Percentiles rank a stretch among this genome's conserved stretches.
Conservation (phyloP, 116 monocot genomes). For the Papilionanthe hybrid region DNA sequence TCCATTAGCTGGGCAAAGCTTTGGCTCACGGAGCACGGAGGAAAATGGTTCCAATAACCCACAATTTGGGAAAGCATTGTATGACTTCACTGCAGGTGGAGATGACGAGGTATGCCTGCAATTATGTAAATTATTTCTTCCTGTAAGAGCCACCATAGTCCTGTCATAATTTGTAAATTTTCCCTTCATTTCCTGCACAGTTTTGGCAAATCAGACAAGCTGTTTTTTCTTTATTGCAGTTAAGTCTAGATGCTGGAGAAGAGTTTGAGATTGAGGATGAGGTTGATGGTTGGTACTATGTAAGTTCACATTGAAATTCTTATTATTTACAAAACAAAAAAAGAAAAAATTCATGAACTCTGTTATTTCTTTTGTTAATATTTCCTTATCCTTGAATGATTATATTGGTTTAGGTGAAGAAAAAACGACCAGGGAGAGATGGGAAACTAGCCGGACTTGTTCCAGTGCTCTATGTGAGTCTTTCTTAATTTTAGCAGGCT, state of each 20-base stretch:
- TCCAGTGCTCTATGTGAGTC: conserved; percentile 90
- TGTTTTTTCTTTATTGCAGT: conserved; percentile 34
- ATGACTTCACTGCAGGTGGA: conserved; percentile 98
- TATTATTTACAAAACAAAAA: neutral
- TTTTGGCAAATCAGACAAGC: neutral
- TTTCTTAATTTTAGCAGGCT: conserved; percentile 11
- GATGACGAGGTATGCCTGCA: conserved; percentile 80
- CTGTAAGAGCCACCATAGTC: neutral
- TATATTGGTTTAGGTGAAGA: conserved; percentile 70
- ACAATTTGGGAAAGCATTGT: conserved; percentile 86
- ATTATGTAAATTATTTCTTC: neutral
- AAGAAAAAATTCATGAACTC: neutral
- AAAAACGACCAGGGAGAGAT: conserved; percentile 86
- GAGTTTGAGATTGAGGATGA: conserved; percentile 96
- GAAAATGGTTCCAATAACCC: conserved; percentile 45
- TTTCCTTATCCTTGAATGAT: neutral
- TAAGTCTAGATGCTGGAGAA: conserved; percentile 81
- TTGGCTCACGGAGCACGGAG: conserved; percentile 53
- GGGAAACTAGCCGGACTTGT: conserved; percentile 90
- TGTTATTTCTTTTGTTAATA: too few relatives aligned
- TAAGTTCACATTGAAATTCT: conserved; percentile 32
- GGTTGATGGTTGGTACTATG: conserved; percentile 98
- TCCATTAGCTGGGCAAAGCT: conserved; percentile 70
- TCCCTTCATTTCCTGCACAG: neutral
- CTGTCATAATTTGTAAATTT: neutral